These are phyloP conservation scores for Yamadazyma buinensis DNA, from an alignment of 1,139 yeast species.

Conservation along the genomic window DNA sequence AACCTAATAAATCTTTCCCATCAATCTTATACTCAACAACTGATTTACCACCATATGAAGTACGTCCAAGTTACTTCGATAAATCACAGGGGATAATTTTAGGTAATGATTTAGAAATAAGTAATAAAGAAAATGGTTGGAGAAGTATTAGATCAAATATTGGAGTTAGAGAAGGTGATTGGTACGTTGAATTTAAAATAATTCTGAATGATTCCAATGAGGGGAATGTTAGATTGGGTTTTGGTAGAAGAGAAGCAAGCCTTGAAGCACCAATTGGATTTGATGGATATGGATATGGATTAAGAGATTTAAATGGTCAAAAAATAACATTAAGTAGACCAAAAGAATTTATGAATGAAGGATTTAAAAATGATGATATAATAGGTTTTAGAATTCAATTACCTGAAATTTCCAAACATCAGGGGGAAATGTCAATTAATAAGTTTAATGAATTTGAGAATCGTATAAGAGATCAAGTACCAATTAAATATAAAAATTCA, in stretches of 20 bases:
- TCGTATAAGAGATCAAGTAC: conserved; percentile 77
- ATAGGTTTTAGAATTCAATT: conserved; percentile 75
- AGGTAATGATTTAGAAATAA: conserved; percentile 37
- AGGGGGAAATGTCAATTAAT: conserved; percentile 16
- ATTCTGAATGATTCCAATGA: conserved; percentile 19
- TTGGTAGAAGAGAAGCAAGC: conserved; percentile 81
- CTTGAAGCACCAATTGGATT: conserved; percentile 95
- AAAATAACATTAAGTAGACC: conserved; percentile 75
- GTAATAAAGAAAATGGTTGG: conserved; percentile 72
- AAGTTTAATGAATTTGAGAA: conserved; percentile 25
- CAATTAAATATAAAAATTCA: conserved; percentile 76
- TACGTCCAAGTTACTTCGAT: conserved; percentile 70
- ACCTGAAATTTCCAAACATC: conserved; percentile 51
- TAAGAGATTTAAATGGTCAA: conserved; percentile 80
- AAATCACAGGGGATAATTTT: conserved; percentile 59
- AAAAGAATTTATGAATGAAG: conserved; percentile 40
- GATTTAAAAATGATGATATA: conserved; percentile 69
- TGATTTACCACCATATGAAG: conserved; percentile 65
- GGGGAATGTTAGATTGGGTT: conserved; percentile 73
- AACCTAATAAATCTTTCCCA: conserved; percentile 60
- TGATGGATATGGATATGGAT: conserved; percentile 91
- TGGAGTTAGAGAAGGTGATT: conserved; percentile 72
- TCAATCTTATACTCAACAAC: conserved; percentile 68
- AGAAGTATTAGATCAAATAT: conserved; percentile 73
- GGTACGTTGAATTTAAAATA: conserved; percentile 74